Evolutionary conservation across 2,329 filamentous ascomycete genomes (phyloP), one percentile per base, ranked within the genome.

Genomic region (Fulvia fulva): DNA sequence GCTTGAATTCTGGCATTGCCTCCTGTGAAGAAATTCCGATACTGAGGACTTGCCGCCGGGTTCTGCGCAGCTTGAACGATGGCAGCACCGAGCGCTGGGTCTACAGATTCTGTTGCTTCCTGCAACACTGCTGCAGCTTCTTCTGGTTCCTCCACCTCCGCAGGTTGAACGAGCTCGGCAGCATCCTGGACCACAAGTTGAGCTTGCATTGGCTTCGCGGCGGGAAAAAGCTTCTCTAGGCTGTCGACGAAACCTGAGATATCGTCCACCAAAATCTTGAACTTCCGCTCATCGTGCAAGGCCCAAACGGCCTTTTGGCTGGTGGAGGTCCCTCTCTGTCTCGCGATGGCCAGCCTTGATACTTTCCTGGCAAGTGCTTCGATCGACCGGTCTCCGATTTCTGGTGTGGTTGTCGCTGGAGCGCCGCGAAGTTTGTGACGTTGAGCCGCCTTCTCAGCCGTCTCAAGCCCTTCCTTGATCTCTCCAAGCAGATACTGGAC

Each of bases 221-320:
- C 49, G 5, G 57, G 57, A 23, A 60, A 60, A n/a, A 60, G 53
- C 14, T 56, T 32, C 0, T 19, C 46, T 49, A 52, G 53, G 23
- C 28, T 21, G 1, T 45, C 32, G 25, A n/a, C n/a, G n/a, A n/a
- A n/a, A n/a, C n/a, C n/a, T n/a, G n/a, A n/a, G n/a, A n/a, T n/a
- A n/a, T n/a, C n/a, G n/a, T n/a, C n/a, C n/a, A 58, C 51, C 23
- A 61, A 21, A 5, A 26, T 16, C 12, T 25, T 37, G 32, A 63
- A 52, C 26, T 51, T 57, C 3, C 37, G 25, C 51, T 63, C 44
- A 23, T 63, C 56, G 26, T 58, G 59, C 14, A 63, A 46, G 5
- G 59, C 59, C 61, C 61, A 63, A 6, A 25, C 9, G 3, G 53
- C 30, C 41, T 56, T 62, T 19, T 52, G 25, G 6, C 9, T 21